phyloP scores from a whole-genome alignment of 2,329 filamentous ascomycete species.

The Penicillium verrucosum region DNA sequence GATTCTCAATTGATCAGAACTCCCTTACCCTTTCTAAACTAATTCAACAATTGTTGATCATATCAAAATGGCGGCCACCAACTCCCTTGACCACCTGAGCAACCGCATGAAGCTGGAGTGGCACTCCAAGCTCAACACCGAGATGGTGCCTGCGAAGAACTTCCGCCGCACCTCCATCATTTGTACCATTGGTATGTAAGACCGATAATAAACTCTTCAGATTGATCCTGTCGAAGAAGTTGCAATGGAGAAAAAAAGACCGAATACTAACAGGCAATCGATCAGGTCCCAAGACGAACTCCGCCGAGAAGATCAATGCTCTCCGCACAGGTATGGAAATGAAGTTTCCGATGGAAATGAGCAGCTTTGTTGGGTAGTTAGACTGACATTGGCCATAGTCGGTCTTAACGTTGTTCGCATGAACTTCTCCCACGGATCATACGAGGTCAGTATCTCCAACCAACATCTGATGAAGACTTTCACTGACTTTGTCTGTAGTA shows the following conservation, averaged over 20 bases:
- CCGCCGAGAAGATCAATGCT: constrained; percentile 91
- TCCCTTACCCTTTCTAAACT: constrained; percentile 5
- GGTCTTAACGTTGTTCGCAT: constrained; percentile 99
- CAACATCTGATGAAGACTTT: not conserved
- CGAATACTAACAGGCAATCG: constrained; percentile 23
- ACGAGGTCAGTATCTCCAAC: constrained; percentile 55
- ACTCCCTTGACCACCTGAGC: constrained; percentile 81
- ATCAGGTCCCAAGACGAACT: constrained; percentile 92
- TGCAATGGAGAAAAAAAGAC: not conserved
- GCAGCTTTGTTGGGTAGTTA: constrained; percentile 13
- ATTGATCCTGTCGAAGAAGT: not conserved
- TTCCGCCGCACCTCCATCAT: constrained; percentile 98
- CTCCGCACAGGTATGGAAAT: constrained; percentile 63
- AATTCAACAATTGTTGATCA: constrained; percentile 15
- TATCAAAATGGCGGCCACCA: constrained; percentile 64
- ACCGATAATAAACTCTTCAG: not conserved
- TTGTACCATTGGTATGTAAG: constrained; percentile 81
- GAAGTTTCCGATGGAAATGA: not conserved
- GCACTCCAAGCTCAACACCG: constrained; percentile 79
- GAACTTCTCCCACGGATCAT: constrained; percentile 96
- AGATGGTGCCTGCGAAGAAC: constrained; percentile 80
- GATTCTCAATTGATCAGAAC: constrained; percentile 14
- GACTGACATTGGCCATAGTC: constrained; percentile 45
- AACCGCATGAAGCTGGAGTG: constrained; percentile 70
- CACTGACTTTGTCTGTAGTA: constrained; percentile 55